Base-by-base conservation (phyloP, 352 stramenopile genomes). In the Phytophthora multivora region DNA sequence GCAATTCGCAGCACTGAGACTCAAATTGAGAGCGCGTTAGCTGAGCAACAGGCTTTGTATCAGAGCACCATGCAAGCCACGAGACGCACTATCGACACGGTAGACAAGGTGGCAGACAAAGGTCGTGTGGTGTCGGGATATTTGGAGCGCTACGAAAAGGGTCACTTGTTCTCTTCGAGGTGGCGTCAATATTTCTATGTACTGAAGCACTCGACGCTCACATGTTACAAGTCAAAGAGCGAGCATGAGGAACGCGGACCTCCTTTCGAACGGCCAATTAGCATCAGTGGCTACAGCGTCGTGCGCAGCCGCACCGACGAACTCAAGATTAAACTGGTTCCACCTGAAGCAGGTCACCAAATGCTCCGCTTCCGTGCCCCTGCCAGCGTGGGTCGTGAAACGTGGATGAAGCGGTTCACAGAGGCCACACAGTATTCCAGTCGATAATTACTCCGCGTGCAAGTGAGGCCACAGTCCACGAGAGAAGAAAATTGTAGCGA, bases 141-240 rank as follows among this genome's bases (percentile, higher is more conserved):
- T 58, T 54, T 92, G 38, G 83, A 92, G 50, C 79, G 83, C 10
- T 92, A 87, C 48, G 83, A 92, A 43, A 91, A 89, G 47, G 80
- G 79, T 5, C 79, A 80, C 50, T 45, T 89, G 41, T 92, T 92
- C 51, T 83, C 77, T 30, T 88, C 83, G 52, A 80, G 79, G 42
- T 92, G 83, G 83, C 80, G 80, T 16, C 83, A 92, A 70, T 92
- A 89, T 57, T 92, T 79, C 30, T 92, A 86, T 50, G 80, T 89
- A 5, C 48, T 92, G 23, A 85, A 90, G 49, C 75, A 89, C 26
- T 76, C 73, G 12, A 86, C 55, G 26, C 74, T 92, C 5, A 87
- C 70, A 33, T 90, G 80, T 51, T 92, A 86, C 58, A 84, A 86
- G 60, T 90, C 83, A 31, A 92, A 92, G 69, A 88, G 80, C 49